A percentile compares a stretch with the other conserved stretches of the same genome.
Evolutionary conservation across 2,329 filamentous ascomycete genomes (phyloP).

Genomic region (Fusarium guadeloupense): DNA sequence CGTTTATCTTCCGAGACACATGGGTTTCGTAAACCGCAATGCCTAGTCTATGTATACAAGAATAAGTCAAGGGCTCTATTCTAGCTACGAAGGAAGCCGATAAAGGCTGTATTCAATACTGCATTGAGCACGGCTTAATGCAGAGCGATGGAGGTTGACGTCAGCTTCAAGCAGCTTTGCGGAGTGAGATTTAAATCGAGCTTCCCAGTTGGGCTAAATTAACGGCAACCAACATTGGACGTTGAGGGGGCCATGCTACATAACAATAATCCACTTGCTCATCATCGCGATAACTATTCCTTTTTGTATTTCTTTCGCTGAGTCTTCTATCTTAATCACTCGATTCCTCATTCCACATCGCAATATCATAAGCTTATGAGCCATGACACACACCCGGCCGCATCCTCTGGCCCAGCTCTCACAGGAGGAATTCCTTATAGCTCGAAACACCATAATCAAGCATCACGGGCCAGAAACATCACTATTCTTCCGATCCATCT

Average conservation of each 20-base stretch:
- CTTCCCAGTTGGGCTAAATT: not conserved
- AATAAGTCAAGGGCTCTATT: not conserved
- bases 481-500: slow-evolving; percentile 66
- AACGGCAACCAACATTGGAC: not conserved
- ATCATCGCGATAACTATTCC: not conserved
- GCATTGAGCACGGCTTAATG: not conserved
- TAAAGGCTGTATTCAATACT: not conserved
- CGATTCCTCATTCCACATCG: not conserved
- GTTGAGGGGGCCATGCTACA: not conserved
- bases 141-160: not conserved
- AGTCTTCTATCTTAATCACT: not conserved
- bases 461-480: slow-evolving; percentile 32
- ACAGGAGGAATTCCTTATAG: slow-evolving; percentile 58
- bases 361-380: not conserved
- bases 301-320: too few relatives aligned
- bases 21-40: too few relatives aligned
- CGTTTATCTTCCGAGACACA: too few relatives aligned
- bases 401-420: slow-evolving; percentile 61
- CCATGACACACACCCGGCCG: slow-evolving; percentile 6
- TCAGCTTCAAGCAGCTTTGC: not conserved
- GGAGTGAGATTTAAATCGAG: not conserved
- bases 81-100: not conserved
- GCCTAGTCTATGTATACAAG: not conserved
- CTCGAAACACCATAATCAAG: slow-evolving; percentile 57
- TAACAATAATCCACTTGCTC: not conserved